Conservation (phyloP, 176 grass and related monocot species). For the Rhynchospora pubera region DNA sequence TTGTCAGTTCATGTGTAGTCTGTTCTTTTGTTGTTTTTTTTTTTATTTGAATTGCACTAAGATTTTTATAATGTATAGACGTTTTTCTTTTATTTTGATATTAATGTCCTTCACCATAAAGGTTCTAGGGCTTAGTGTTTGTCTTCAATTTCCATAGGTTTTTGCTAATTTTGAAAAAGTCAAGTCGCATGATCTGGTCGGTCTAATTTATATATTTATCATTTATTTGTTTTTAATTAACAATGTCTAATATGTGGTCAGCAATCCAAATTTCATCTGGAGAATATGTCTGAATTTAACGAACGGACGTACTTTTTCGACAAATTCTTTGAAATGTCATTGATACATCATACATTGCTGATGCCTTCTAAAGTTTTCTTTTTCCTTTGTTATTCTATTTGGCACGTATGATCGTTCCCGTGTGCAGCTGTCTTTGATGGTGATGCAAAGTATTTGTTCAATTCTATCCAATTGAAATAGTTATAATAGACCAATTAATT, state of each 20-base stretch:
- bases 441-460: background rate
- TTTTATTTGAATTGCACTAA: background rate
- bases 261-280: background rate
- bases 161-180: too few species aligned
- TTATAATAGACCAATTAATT: background rate
- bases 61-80: slow-evolving; percentile 7
- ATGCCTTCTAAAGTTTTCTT: background rate
- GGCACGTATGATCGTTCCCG: background rate
- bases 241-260: background rate
- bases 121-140: background rate
- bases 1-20: background rate
- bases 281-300: too few species aligned
- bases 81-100: background rate
- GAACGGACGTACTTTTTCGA: too few species aligned
- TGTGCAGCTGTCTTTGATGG: slow-evolving; percentile 12
- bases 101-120: background rate
- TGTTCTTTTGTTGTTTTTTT: background rate
- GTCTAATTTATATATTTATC: background rate
- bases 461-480: background rate
- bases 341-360: background rate
- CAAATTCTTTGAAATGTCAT: background rate
- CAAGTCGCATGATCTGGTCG: too few species aligned
- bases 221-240: background rate
- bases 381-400: background rate
- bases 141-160: background rate